Evolutionary conservation across 2,329 filamentous ascomycete genomes (phyloP).

Genomic region (Pezicula carpinea): DNA sequence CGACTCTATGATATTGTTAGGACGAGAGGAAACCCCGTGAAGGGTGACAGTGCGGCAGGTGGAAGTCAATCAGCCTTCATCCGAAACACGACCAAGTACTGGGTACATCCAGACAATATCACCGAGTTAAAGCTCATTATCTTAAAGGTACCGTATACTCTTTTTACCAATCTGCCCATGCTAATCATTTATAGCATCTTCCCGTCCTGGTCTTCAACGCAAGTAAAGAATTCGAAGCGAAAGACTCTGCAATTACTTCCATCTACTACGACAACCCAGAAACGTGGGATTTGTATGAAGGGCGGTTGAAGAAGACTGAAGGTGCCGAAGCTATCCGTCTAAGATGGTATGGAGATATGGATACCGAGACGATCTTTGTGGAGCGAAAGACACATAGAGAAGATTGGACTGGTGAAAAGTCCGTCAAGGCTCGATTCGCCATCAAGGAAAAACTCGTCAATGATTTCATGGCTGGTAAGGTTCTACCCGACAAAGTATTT

Average conservation of each 20-base stretch:
- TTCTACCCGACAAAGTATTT: conserved; percentile 84
- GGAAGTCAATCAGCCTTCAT: conserved; percentile 93
- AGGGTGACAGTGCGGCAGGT: conserved; percentile 87
- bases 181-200: conserved; percentile 57
- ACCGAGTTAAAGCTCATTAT: conserved; percentile 98
- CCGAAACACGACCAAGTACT: conserved; percentile 97
- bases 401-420: conserved; percentile 99
- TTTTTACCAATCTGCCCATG: neutral
- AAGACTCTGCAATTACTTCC: conserved; percentile 92
- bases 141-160: conserved; percentile 57
- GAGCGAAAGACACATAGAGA: conserved; percentile 98
- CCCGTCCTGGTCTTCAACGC: conserved; percentile 96
- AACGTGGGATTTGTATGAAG: conserved; percentile 90
- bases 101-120: conserved; percentile 98
- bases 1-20: conserved; percentile 92
- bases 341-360: conserved; percentile 97
- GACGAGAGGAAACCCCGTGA: conserved; percentile 86
- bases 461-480: conserved; percentile 75
- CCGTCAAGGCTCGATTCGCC: conserved; percentile 92
- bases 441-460: conserved; percentile 98
- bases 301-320: conserved; percentile 94
- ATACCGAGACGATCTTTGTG: conserved; percentile 90
- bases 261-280: conserved; percentile 98
- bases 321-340: conserved; percentile 94
- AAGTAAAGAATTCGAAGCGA: conserved; percentile 88